phyloP scores from a whole-genome alignment of 1,284 basidiomycete genomes.

The Sanghuangporus baumii region DNA sequence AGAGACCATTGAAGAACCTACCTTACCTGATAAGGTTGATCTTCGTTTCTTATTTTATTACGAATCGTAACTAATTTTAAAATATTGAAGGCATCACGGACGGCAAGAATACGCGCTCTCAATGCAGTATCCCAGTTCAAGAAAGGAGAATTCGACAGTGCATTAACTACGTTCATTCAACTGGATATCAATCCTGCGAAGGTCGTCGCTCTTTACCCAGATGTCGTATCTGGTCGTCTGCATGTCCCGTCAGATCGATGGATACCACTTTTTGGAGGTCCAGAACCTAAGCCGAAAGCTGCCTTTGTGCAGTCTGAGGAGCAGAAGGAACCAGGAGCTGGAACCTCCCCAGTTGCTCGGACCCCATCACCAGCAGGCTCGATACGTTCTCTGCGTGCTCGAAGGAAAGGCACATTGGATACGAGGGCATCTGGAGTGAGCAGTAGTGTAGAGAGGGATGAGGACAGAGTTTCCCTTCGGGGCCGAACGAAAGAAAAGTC shows the following conservation, averaged over 20 bases:
- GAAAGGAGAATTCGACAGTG: slow-evolving; percentile 60
- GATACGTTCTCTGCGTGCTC: slow-evolving; percentile 27
- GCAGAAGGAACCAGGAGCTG: slow-evolving; percentile 26
- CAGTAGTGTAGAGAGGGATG: slow-evolving; percentile 41
- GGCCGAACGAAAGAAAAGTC: slow-evolving; percentile 34
- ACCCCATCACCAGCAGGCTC: slow-evolving; percentile 37
- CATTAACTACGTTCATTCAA: slow-evolving; percentile 84
- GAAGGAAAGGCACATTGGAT: slow-evolving; percentile 21
- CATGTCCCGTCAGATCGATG: slow-evolving; percentile 67
- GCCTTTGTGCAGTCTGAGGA: slow-evolving; percentile 23
- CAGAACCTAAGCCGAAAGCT: slow-evolving; percentile 27
- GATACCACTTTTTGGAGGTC: slow-evolving; percentile 86
- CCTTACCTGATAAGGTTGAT: slow-evolving; percentile 63
- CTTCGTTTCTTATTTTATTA: slow-evolving; percentile 6
- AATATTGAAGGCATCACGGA: slow-evolving; percentile 41
- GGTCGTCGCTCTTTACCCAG: slow-evolving; percentile 86
- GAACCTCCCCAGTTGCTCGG: slow-evolving; percentile 28
- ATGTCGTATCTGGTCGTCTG: slow-evolving; percentile 75
- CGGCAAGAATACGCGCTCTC: slow-evolving; percentile 57
- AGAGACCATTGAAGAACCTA: slow-evolving; percentile 59
- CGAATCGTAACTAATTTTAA: not conserved
- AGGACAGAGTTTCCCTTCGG: slow-evolving; percentile 51
- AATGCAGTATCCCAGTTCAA: slow-evolving; percentile 78
- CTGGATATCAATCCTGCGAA: slow-evolving; percentile 92
- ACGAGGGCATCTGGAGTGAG: not conserved